Evolutionary conservation across 441 rosid species (phyloP).

Genomic region (Adansonia rubrostipa): DNA sequence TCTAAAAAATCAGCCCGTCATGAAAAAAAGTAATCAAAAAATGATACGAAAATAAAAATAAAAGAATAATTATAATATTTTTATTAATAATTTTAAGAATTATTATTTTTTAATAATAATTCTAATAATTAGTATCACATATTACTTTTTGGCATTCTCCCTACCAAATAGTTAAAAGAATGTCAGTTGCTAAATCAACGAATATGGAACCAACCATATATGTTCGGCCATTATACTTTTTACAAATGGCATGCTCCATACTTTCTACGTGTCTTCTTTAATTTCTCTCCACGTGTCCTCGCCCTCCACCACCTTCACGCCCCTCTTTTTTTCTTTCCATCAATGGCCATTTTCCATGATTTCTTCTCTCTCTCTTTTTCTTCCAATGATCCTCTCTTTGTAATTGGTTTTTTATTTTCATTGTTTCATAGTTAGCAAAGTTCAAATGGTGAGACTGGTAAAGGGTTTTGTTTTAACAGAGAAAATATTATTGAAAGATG

Average conservation of each 20-base stretch:
- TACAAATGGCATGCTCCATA: constrained; percentile 18
- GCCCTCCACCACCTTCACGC: neutral
- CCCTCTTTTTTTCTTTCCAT: neutral
- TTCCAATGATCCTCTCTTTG: neutral
- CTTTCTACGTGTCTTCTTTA: constrained; percentile 11
- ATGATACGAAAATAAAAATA: too few relatives aligned
- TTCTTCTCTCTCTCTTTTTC: neutral
- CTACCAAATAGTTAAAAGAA: too few relatives aligned
- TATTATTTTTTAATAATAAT: too few relatives aligned
- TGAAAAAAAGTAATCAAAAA: too few relatives aligned
- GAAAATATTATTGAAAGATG: constrained; percentile 15
- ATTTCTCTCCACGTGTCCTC: constrained; percentile 24
- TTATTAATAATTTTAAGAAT: too few relatives aligned
- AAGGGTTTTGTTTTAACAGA: constrained; percentile 23
- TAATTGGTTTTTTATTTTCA: neutral
- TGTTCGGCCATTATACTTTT: neutral
- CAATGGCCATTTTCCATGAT: neutral
- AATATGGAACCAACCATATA: constrained; percentile 27
- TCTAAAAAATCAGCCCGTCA: too few relatives aligned
- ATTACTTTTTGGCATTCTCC: too few relatives aligned
- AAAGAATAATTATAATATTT: too few relatives aligned
- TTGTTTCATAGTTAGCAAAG: neutral
- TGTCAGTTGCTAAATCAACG: constrained; percentile 34
- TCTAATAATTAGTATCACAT: too few relatives aligned
- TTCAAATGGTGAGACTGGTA: constrained; percentile 29